Base-by-base conservation (phyloP, 495 filamentous ascomycete genomes). In the Daldinia vernicosa region DNA sequence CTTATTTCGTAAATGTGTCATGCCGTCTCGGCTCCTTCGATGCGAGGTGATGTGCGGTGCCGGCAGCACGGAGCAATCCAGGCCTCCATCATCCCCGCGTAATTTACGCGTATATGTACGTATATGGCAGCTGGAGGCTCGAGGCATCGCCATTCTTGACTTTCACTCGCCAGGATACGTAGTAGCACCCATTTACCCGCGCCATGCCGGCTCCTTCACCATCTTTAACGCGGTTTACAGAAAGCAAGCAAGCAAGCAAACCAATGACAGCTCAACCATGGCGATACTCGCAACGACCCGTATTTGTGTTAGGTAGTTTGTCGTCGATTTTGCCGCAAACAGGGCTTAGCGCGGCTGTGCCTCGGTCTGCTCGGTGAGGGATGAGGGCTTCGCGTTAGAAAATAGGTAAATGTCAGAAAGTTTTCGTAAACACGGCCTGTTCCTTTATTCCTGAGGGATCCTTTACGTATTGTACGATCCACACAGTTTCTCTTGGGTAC, bases 261-360 rank as follows among this genome's bases (percentile, higher is more conserved):
- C 71, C 71, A 76, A 72, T 76, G 19, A 61, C 14, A 60, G 9
- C 6, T 35, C 58, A 32, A 54, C 22, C 52, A 39, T 74, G 62
- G 71, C 71, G 64, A 74, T 57, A 22, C 50, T 67, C 54, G 67
- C 64, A 61, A 50, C 7, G 39, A 56, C 22, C 24, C 27, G 54
- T 54, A 50, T 43, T 61, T 47, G 59, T 51, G 59, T n/a, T n/a
- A n/a, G n/a, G n/a, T 67, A 60, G 61, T 56, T 47, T 70, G 63
- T 84, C 82, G 82, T 80, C 74, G 81, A 84, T 80, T 73, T 74
- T 83, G 66, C 76, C 81, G 72, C 57, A 77, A 77, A 76, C 77
- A 79, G 70, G 81, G 81, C 80, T 81, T 84, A 84, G 82, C 72
- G 81, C 66, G 45, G 66, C 63, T 66, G 39, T 33, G 56, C 39